Conservation (phyloP, 176 grass and related monocot genomes). For the Oryza meridionalis region DNA sequence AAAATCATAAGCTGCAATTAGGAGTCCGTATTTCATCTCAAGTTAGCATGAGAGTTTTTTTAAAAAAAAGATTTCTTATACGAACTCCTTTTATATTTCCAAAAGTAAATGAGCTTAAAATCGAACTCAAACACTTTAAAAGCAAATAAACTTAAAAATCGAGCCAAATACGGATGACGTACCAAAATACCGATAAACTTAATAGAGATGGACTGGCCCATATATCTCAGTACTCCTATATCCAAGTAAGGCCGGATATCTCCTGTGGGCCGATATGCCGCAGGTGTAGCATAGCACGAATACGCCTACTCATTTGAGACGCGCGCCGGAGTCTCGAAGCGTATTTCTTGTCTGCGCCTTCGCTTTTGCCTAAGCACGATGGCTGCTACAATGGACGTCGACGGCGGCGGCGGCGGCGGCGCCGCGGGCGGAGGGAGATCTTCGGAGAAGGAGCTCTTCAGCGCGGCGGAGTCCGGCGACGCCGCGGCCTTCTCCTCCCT, state of each 20-base stretch:
- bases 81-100: too few species aligned
- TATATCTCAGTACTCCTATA: neutral
- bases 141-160: too few species aligned
- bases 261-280: neutral
- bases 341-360: too few species aligned
- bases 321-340: neutral
- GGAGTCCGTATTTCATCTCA: too few species aligned
- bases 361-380: neutral
- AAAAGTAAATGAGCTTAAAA: too few species aligned
- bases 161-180: too few species aligned
- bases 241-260: neutral
- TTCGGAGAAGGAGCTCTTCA: conserved; percentile 76
- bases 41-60: too few species aligned
- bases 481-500: conserved; percentile 56
- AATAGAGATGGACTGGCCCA: too few species aligned
- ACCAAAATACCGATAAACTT: too few species aligned
- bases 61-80: too few species aligned
- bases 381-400: conserved; percentile 64
- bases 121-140: too few species aligned
- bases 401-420: conserved; percentile 11
- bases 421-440: conserved; percentile 5
- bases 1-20: too few species aligned
- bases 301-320: neutral
- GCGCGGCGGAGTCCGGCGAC: conserved; percentile 69
- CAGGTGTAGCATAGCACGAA: neutral